Base-by-base conservation (phyloP, 192 early-diverging fungal species). In the Podila clonocystis region DNA sequence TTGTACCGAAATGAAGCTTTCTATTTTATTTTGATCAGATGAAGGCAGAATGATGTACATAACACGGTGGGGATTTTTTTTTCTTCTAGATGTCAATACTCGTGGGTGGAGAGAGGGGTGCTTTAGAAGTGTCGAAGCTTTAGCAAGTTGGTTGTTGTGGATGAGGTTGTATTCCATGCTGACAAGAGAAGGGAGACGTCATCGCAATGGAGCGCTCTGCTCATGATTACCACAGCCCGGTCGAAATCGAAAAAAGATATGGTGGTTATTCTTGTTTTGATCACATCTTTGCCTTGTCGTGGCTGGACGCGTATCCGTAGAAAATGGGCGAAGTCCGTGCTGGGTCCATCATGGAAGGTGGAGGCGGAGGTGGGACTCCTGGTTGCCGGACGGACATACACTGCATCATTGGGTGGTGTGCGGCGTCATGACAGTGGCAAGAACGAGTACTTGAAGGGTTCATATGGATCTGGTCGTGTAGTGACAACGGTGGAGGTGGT, bases 271-370 rank as follows among this genome's bases (percentile, higher is more conserved):
- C 24, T 55, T n/a, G 3, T 60, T 50, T 26, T 26, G 9, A 29
- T 74, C 62, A 75, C 73, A 75, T 68, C 67, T 75, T 75, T 48
- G 73, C 50, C 49, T 64, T 63, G 38, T 75, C 66, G 2, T 59
- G 73, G 2, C 60, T 75, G 19, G 67, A 31, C 7, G 73, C 41
- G 28, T 75, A 75, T 24, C 73, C 73, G 58, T 58, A 63, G 29
- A 75, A 75, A 20, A 75, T 75, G 52, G 73, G 73, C 13, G 73
- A 75, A n/a, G 67, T 58, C 31, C 67, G 55, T 31, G 73, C 73
- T 50, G 73, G 64, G 29, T 75, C 73, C 31, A 75, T 55, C 45
- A 45, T 55, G 52, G 20, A 17, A n/a, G 52, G 52, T 19, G 6
- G 52, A 55, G 52, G 52, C 13, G 41, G 41, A 45, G 41, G 13